Evolutionary conservation across 1,284 basidiomycete species (phyloP).

Genomic region (Naganishia cerealis): DNA sequence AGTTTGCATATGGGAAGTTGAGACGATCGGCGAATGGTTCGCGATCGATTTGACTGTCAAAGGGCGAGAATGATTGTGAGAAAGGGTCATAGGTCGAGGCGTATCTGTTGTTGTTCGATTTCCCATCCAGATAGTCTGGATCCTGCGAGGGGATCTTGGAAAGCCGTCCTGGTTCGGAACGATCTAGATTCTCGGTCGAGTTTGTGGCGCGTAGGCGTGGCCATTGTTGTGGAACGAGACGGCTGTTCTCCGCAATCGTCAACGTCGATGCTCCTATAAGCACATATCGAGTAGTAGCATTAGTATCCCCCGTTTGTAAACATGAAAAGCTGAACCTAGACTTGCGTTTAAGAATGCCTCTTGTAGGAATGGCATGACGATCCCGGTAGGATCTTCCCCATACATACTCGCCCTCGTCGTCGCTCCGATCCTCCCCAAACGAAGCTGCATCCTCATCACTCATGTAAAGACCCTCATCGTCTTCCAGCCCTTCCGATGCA

Average conservation of each 20-base stretch:
- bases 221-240: slow-evolving; percentile 54
- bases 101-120: slow-evolving; percentile 60
- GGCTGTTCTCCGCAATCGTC: neutral
- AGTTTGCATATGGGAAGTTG: slow-evolving; percentile 62
- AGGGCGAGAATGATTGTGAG: slow-evolving; percentile 62
- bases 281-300: neutral
- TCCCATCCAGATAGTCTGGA: slow-evolving; percentile 80
- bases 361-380: slow-evolving; percentile 67
- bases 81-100: slow-evolving; percentile 51
- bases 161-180: slow-evolving; percentile 67
- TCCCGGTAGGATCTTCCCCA: slow-evolving; percentile 67
- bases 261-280: neutral
- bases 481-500: slow-evolving; percentile 63
- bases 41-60: slow-evolving; percentile 39
- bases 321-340: slow-evolving; percentile 37
- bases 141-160: slow-evolving; percentile 74
- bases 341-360: slow-evolving; percentile 87
- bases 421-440: slow-evolving; percentile 42
- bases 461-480: slow-evolving; percentile 56
- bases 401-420: slow-evolving; percentile 60
- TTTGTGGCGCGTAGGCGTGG: slow-evolving; percentile 65
- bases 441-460: slow-evolving; percentile 54
- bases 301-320: neutral
- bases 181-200: slow-evolving; percentile 65
- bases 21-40: slow-evolving; percentile 35